phyloP scores from a whole-genome alignment of 495 filamentous ascomycete species.

The Penicillium tannophilum region DNA sequence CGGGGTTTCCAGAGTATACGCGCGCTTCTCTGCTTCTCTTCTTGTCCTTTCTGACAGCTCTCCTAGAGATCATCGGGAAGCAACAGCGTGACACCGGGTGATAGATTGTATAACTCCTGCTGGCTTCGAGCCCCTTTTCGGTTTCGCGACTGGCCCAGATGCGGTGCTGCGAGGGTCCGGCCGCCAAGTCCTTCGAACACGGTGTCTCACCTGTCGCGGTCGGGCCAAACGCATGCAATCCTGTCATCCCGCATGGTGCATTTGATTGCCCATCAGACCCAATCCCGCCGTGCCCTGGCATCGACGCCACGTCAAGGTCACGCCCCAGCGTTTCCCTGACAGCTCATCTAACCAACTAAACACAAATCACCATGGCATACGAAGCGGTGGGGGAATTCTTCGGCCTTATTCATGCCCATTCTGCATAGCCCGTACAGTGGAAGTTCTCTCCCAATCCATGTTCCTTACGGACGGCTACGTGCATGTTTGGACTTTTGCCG shows the following conservation, averaged over 20 bases:
- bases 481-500: slow-evolving; percentile 31
- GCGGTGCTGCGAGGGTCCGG: slow-evolving; percentile 31
- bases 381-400: slow-evolving; percentile 16
- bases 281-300: slow-evolving; percentile 24
- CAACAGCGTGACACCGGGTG: slow-evolving; percentile 32
- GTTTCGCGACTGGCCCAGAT: slow-evolving; percentile 26
- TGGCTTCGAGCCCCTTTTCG: slow-evolving; percentile 23
- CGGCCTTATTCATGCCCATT: slow-evolving; percentile 19
- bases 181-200: slow-evolving; percentile 26
- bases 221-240: slow-evolving; percentile 36
- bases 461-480: slow-evolving; percentile 33
- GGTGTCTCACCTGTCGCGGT: slow-evolving; percentile 29
- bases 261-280: slow-evolving; percentile 29
- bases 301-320: slow-evolving; percentile 29
- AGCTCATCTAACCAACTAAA: slow-evolving; percentile 13
- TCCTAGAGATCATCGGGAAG: slow-evolving; percentile 21
- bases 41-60: neutral
- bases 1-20: slow-evolving; percentile 14
- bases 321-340: slow-evolving; percentile 20
- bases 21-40: slow-evolving; percentile 2
- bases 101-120: slow-evolving; percentile 26
- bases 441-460: slow-evolving; percentile 25
- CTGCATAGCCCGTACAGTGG: slow-evolving; percentile 9
- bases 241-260: slow-evolving; percentile 34
- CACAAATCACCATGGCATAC: neutral